Base-by-base conservation (phyloP, 768 basidiomycete genomes). In the Boletus coccyginus region DNA sequence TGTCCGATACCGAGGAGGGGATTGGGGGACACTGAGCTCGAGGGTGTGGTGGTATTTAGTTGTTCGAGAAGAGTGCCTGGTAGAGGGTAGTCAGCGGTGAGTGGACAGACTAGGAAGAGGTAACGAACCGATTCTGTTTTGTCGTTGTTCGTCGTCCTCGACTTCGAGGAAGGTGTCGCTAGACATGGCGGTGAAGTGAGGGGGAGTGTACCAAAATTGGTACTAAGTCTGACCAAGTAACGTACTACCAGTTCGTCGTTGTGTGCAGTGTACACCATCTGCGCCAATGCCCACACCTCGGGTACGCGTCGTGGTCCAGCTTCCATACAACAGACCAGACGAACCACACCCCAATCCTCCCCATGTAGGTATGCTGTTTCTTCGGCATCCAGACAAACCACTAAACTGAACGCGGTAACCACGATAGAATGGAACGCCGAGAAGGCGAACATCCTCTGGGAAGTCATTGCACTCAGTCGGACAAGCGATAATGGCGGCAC, bases 391-490 rank as follows among this genome's bases (percentile, higher is more conserved):
- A 19, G 53, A 48, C 46, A 44, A n/a, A 38, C 19, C 52, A 32
- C 42, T 42, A 43, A 62, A 55, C 46, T 59, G 40, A 46, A 48
- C 53, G 41, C 10, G 53, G 56, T 59, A 51, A 57, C 55, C 53
- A 17, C 29, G 91, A 86, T 94, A 69, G 86, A 89, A 75, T 94
- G 92, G 92, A 90, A 81, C 42, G 62, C 81, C 9, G 89, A 92
- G 55, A 94, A 93, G 69, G 92, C 92, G 44, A 86, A 87, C 58
- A 82, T 90, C 7, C 75, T 94, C 9, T 94, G 92, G 92, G 90
- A 91, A 70, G 88, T 90, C 43, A 92, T 94, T 59, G 86, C 90
- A 51, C 80, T 83, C 62, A 90, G 89, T 35, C 80, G 90, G 52
- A 80, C 85, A 7, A 82, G 80, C 31, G 88, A 91, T 58, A 85